These are phyloP conservation scores for Prunus salicina DNA, from an alignment of 306 rosid genomes.

Conservation along the genomic window DNA sequence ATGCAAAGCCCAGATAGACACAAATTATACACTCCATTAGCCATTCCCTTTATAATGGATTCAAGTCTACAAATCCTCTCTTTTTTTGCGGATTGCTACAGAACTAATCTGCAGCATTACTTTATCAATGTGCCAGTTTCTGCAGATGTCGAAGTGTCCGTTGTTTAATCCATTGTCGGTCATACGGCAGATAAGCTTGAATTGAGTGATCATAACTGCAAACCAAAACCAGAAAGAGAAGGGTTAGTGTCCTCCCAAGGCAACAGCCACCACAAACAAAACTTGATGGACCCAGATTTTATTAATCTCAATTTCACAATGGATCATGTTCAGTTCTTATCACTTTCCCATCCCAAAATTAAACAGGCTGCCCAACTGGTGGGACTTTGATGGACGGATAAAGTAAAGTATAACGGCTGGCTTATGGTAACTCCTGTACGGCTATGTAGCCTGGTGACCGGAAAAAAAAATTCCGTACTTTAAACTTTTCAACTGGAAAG, in stretches of 20 bases:
- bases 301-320: too few relatives aligned
- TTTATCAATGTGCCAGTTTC: slow-evolving; percentile 65
- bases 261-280: background rate
- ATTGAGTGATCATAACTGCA: slow-evolving; percentile 74
- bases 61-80: slow-evolving; percentile 6
- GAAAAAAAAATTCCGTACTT: background rate
- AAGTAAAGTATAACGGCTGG: background rate
- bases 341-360: background rate
- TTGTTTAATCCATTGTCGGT: slow-evolving; percentile 89
- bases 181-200: slow-evolving; percentile 76
- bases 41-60: slow-evolving; percentile 27
- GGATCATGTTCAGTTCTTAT: too few relatives aligned
- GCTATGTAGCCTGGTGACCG: too few relatives aligned
- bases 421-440: background rate
- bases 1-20: slow-evolving; percentile 27
- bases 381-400: background rate
- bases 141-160: slow-evolving; percentile 70
- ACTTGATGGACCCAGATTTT: background rate
- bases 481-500: background rate
- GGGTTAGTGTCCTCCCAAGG: slow-evolving; percentile 3
- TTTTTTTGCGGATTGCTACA: slow-evolving; percentile 8
- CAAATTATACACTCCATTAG: slow-evolving; percentile 30
- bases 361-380: background rate
- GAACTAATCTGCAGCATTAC: slow-evolving; percentile 25
- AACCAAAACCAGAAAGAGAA: slow-evolving; percentile 15